phyloP scores from a whole-genome alignment of 768 basidiomycete genomes.

The Serendipita sp. region DNA sequence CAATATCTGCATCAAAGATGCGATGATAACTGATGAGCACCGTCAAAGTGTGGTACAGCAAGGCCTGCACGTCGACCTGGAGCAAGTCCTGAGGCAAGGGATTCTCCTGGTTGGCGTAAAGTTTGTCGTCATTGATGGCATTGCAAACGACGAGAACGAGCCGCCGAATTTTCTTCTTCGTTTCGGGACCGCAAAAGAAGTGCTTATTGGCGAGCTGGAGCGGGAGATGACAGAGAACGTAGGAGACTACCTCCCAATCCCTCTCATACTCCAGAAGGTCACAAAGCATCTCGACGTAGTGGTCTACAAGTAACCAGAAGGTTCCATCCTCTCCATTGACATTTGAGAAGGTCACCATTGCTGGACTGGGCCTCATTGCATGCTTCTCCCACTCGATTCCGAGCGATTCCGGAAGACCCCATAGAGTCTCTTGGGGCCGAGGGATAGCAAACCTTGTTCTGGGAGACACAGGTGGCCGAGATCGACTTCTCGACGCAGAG shows the following conservation, averaged over 20 bases:
- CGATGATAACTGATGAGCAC: conserved; percentile 76
- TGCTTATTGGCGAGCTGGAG: conserved; percentile 90
- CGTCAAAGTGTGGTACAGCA: conserved; percentile 75
- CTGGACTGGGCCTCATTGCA: conserved; percentile 42
- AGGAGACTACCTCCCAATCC: conserved; percentile 89
- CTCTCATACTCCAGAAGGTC: conserved; percentile 55
- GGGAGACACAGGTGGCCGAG: conserved; percentile 28
- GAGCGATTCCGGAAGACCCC: conserved; percentile 52
- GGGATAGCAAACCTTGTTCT: conserved; percentile 8
- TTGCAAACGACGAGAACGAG: conserved; percentile 55
- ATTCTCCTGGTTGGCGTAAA: conserved; percentile 37
- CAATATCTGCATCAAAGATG: conserved; percentile 40
- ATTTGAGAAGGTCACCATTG: conserved; percentile 22
- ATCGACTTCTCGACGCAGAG: conserved; percentile 37
- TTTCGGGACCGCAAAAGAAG: conserved; percentile 81
- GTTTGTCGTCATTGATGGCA: conserved; percentile 40
- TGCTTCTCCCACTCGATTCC: conserved; percentile 49
- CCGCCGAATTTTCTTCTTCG: conserved; percentile 42
- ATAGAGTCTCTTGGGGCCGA: conserved; percentile 36
- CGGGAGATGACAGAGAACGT: conserved; percentile 81
- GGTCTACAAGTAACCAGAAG: conserved; percentile 50
- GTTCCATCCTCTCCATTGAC: conserved; percentile 12
- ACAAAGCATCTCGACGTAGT: conserved; percentile 49
- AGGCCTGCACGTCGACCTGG: conserved; percentile 67
- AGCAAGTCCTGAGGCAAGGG: conserved; percentile 42